Conservation (phyloP, 164 flowering plant species). For the Magnolia changhungtana region DNA sequence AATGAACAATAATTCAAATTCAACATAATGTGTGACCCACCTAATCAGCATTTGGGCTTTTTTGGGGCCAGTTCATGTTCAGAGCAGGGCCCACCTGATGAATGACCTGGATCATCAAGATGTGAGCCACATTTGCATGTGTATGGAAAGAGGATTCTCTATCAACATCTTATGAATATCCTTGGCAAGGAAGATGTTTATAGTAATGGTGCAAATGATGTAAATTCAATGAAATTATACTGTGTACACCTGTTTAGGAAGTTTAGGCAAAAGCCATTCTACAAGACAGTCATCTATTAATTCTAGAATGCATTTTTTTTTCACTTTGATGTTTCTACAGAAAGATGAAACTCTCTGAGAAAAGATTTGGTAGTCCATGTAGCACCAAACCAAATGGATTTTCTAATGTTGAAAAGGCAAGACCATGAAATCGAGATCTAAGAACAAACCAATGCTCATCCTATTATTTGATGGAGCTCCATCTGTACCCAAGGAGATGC, state of each 20-base stretch:
- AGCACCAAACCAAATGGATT: background rate
- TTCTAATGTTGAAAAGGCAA: background rate
- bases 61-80: no score
- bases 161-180: no score
- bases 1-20: no score
- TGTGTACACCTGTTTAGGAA: no score
- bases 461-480: constrained; percentile 97
- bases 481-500: constrained; percentile 93
- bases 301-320: background rate
- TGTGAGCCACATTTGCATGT: no score
- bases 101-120: no score
- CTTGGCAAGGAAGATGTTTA: background rate
- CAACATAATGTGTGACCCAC: no score
- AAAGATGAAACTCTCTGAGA: no score
- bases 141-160: no score
- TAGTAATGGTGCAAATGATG: background rate
- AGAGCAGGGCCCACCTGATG: no score
- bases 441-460: constrained; percentile 85
- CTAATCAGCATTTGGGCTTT: no score
- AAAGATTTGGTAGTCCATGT: background rate
- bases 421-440: background rate
- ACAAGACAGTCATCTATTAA: background rate
- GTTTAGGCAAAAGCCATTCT: no score
- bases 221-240: background rate
- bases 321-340: background rate